These are phyloP conservation scores for Chaetomidium leptoderma DNA, from an alignment of 495 filamentous ascomycete genomes.

Conservation along the genomic window DNA sequence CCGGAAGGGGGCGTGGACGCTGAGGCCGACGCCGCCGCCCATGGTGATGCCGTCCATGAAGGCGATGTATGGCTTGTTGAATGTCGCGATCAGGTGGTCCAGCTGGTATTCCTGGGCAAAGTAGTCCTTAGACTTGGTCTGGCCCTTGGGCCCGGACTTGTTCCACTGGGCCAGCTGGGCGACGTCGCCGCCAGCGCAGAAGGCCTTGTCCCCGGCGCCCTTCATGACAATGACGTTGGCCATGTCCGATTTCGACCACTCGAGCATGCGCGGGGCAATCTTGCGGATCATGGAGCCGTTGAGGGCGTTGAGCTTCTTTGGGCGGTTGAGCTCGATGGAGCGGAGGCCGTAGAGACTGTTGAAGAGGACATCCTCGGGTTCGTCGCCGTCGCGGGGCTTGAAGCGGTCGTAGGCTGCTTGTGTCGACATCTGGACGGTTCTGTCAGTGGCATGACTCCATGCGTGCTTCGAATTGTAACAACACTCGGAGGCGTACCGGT, in stretches of 20 bases:
- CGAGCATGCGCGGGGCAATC: slow-evolving; percentile 78
- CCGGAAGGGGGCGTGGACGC: slow-evolving; percentile 89
- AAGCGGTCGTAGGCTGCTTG: slow-evolving; percentile 26
- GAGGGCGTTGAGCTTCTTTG: slow-evolving; percentile 82
- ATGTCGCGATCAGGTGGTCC: slow-evolving; percentile 93
- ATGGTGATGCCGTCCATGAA: slow-evolving; percentile 98
- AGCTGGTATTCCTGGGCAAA: slow-evolving; percentile 91
- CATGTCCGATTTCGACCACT: slow-evolving; percentile 91
- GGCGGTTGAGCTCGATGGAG: slow-evolving; percentile 90
- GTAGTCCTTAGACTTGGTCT: slow-evolving; percentile 68
- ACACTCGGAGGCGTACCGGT: slow-evolving; percentile 35
- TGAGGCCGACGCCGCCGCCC: slow-evolving; percentile 93
- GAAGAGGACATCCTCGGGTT: slow-evolving; percentile 90
- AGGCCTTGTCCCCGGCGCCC: slow-evolving; percentile 74
- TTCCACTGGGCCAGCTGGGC: slow-evolving; percentile 69
- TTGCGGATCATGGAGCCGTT: slow-evolving; percentile 92
- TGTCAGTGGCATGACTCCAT: slow-evolving; percentile 1
- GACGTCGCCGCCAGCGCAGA: slow-evolving; percentile 94
- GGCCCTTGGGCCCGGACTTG: slow-evolving; percentile 59
- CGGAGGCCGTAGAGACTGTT: slow-evolving; percentile 80
- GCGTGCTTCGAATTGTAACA: background rate
- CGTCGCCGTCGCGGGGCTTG: slow-evolving; percentile 56
- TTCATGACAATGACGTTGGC: slow-evolving; percentile 91
- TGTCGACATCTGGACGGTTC: slow-evolving; percentile 54
- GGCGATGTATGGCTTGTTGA: slow-evolving; percentile 85